Base-by-base conservation (phyloP, 345 rosid genomes). In the Sonneratia caseolaris region DNA sequence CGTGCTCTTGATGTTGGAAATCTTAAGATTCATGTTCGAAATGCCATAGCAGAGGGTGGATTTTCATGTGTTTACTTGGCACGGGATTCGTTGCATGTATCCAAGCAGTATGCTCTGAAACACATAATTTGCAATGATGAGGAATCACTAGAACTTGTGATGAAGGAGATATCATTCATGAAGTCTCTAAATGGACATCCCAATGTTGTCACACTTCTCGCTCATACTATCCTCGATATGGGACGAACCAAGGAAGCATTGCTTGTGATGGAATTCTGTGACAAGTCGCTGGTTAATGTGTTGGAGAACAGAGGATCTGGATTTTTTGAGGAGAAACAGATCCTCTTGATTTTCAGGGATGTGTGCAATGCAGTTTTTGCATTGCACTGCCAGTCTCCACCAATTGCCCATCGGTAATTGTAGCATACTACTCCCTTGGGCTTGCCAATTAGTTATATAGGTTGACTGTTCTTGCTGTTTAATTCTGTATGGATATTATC, bases 191-290 rank as follows among this genome's bases (percentile, higher is more conserved):
- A 81, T 59, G 98, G 97, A 55, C 99, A 96, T 78, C 97, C 99
- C 21, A 96, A 92, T 72, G 82, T 96, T 1, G 97, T 92, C 68
- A 76, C 85, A 19, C 88, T 96, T 65, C 68, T 72, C 40, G 89
- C 91, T 2, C 91, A 92, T 78, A 79, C 90, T 24, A 79, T 92
- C 72, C 72, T 91, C 51, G 98, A 96, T 81, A 78, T 84, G 89
- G 98, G 98, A 45, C 92, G 99, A 84, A 90, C 87, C 36, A 96
- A 89, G 73, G 98, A 96, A 84, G 99, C 91, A 5, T 85, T 92
- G 62, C 86, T 96, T 76, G 88, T 88, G 70, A 89, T 96, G 99
- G 99, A 96, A 15, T 92, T 79, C 70, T 92, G 99, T 12, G 98
- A 92, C 16, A 91, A 89, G 70, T 96, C 98, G 53, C 84, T 96